Evolutionary conservation across 371 early-diverging fungal genomes (phyloP), one percentile per base, ranked within the genome.

Genomic region (Nosema muscidifuracis): DNA sequence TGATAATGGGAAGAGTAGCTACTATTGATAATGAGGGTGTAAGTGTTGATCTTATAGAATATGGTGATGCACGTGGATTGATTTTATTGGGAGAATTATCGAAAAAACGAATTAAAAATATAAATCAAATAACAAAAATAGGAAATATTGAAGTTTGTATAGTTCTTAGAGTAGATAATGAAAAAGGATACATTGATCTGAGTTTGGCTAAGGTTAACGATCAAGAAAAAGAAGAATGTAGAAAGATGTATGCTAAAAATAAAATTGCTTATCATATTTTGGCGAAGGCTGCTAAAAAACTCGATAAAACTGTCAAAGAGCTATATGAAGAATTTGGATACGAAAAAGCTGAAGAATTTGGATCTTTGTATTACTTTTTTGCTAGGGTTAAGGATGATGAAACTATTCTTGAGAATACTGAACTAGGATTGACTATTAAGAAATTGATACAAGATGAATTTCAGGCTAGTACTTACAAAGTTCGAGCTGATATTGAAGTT

Each of bases 101-200:
- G 0, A 87, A 95, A 81, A 86, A 95, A 80, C 92, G 97, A 84
- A 94, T 97, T 80, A 89, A 95, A 77, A 92, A 92, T 57, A 90
- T 96, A 61, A 94, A 94, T 79, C 95, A 95, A 80, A 85, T 94
- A 67, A 92, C 96, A 77, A 89, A 95, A 67, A 91, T 97, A 33
- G 97, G 96, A 44, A 86, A 89, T 78, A 90, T 91, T 77, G 97
- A 97, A 83, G 92, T 94, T 47, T 95, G 92, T 58, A 90, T 92
- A 63, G 97, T 97, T 51, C 85, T 94, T 80, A 87, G 94, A 79
- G 97, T 98, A 15, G 99, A 98, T 84, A 89, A 91, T 85, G 95
- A 94, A 80, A 97, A 96, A 85, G 96, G 97, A 53, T 96, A 96
- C 85, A 96, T 97, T 82, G 99, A 98, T 85, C 82, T 98, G 76